phyloP scores from a whole-genome alignment of 2,329 filamentous ascomycete genomes.

The Ceratocystis colombiana region DNA sequence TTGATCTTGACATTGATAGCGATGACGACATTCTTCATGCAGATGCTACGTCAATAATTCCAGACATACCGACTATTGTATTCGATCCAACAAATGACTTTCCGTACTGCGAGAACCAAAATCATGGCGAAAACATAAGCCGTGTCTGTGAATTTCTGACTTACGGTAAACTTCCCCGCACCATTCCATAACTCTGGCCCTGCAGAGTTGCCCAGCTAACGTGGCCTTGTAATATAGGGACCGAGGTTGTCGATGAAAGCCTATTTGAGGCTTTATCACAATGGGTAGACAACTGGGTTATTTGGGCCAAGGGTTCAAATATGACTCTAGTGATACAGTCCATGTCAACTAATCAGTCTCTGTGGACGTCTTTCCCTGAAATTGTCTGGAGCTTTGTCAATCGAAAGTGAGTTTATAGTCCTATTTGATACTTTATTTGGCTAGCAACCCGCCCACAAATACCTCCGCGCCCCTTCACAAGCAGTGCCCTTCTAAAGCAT shows the following conservation, averaged over 20 bases:
- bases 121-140: slow-evolving; percentile 31
- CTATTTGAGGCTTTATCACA: slow-evolving; percentile 38
- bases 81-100: slow-evolving; percentile 40
- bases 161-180: slow-evolving; percentile 29
- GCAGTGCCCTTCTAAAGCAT: too few species aligned
- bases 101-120: slow-evolving; percentile 37
- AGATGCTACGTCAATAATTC: slow-evolving; percentile 26
- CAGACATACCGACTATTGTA: slow-evolving; percentile 26
- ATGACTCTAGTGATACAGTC: slow-evolving; percentile 36
- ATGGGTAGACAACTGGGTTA: slow-evolving; percentile 45
- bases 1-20: slow-evolving; percentile 3
- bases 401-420: slow-evolving; percentile 18
- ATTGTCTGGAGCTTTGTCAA: slow-evolving; percentile 37
- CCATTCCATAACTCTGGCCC: slow-evolving; percentile 28
- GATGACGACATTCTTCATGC: slow-evolving; percentile 10
- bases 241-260: slow-evolving; percentile 34
- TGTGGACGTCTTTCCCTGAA: slow-evolving; percentile 46
- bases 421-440: not conserved
- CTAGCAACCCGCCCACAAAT: not conserved
- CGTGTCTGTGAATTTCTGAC: slow-evolving; percentile 35
- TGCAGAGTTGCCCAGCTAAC: not conserved
- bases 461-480: too few species aligned
- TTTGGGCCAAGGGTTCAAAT: slow-evolving; percentile 34
- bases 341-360: slow-evolving; percentile 37
- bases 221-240: slow-evolving; percentile 33